Conservation (phyloP, 108 stramenopile species). For the Schizochytrium sp. region DNA sequence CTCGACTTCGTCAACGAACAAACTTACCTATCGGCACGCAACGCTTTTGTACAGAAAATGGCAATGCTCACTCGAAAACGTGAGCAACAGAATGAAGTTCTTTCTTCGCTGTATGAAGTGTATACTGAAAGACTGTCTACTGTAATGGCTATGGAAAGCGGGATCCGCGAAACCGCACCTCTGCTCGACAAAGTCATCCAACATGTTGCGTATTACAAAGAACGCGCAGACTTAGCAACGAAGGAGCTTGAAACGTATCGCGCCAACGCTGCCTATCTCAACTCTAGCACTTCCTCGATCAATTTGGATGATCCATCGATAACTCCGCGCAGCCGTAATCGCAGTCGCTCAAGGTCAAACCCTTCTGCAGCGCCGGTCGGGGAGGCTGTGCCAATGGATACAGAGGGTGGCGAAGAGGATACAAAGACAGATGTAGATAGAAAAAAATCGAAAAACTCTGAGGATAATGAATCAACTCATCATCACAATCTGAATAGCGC, state of each 20-base stretch:
- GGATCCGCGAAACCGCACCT: background rate
- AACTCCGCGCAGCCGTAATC: no score
- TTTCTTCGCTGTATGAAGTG: background rate
- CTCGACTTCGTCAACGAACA: constrained; percentile 52
- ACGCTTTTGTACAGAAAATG: constrained; percentile 58
- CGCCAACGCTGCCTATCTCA: background rate
- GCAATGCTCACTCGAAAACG: constrained; percentile 31
- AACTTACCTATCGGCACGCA: constrained; percentile 1
- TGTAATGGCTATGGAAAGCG: background rate
- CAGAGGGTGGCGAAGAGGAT: no score
- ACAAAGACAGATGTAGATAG: background rate
- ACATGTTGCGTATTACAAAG: constrained; percentile 5
- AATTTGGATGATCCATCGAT: no score
- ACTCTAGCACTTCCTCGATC: no score
- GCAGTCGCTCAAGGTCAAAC: no score
- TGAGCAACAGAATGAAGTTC: constrained; percentile 3
- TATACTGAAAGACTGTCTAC: background rate
- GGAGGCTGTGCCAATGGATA: no score
- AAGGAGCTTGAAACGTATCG: background rate
- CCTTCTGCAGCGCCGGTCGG: no score
- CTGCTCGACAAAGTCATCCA: background rate
- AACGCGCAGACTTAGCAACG: constrained; percentile 1
- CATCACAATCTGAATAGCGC: background rate
- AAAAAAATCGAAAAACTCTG: constrained; percentile 12
- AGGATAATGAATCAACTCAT: background rate